Percentiles rank a stretch among this genome's conserved stretches.
Evolutionary conservation across 371 early-diverging fungal species (phyloP).

Genomic region (Lichtheimia ramosa): DNA sequence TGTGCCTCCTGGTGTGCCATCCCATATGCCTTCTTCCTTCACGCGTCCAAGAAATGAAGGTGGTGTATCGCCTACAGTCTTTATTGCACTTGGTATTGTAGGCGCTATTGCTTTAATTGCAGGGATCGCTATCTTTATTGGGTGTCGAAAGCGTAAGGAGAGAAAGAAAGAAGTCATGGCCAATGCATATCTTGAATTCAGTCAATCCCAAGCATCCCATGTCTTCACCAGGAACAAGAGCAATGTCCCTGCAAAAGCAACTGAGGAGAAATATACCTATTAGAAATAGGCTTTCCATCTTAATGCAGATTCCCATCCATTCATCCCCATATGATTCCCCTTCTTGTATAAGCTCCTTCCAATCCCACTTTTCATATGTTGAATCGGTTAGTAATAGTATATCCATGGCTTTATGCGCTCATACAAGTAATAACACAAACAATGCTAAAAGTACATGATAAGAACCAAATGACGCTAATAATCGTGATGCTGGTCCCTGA

Average conservation of each 20-base stretch:
- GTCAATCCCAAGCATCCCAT: conserved; percentile 20
- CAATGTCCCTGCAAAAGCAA: conserved; percentile 7
- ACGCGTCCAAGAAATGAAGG: neutral
- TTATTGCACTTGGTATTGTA: conserved; percentile 21
- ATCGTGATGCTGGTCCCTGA: too few relatives aligned
- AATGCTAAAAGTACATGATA: too few relatives aligned
- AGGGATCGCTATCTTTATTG: conserved; percentile 17
- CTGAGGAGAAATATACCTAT: conserved; percentile 7
- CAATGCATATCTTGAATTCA: conserved; percentile 32
- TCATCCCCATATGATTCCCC: neutral
- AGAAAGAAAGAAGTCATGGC: conserved; percentile 36
- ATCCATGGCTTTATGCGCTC: too few relatives aligned
- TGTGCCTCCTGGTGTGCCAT: neutral
- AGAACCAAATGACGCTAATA: too few relatives aligned
- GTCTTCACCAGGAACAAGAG: conserved; percentile 15
- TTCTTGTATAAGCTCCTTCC: neutral
- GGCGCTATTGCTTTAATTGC: conserved; percentile 19
- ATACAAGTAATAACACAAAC: too few relatives aligned
- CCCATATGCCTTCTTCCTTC: conserved; percentile 1
- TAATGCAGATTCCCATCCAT: neutral
- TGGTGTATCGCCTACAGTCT: conserved; percentile 7
- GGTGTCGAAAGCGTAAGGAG: conserved; percentile 23
- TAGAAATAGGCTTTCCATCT: neutral
- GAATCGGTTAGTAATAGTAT: too few relatives aligned
- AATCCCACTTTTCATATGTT: too few relatives aligned